Evolutionary conservation across 2,329 filamentous ascomycete species (phyloP).

Genomic region (Neonectria magnoliae): DNA sequence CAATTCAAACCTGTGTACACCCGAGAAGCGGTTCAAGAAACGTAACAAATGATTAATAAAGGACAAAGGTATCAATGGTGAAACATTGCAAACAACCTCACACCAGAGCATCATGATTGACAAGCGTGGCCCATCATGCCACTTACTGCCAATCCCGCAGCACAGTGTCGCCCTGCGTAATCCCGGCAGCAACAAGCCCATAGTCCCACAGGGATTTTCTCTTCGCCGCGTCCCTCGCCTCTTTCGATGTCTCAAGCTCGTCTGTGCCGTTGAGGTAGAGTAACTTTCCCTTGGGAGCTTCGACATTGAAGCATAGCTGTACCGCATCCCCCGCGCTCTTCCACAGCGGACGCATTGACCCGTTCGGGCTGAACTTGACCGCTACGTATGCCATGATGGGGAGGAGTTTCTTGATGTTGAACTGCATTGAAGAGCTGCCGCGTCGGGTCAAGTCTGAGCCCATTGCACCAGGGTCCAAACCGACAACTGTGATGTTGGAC

Average conservation of each 20-base stretch:
- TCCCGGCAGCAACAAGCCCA: conserved; percentile 37
- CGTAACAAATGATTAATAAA: neutral
- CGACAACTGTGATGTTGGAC: conserved; percentile 48
- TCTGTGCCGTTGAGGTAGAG: conserved; percentile 50
- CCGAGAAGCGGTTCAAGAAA: neutral
- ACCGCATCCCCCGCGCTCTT: conserved; percentile 49
- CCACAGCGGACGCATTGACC: conserved; percentile 40
- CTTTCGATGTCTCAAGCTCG: conserved; percentile 40
- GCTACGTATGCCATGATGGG: conserved; percentile 38
- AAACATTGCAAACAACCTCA: neutral
- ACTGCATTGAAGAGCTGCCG: conserved; percentile 37
- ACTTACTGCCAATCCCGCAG: conserved; percentile 44
- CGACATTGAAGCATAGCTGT: conserved; percentile 44
- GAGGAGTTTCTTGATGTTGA: conserved; percentile 40
- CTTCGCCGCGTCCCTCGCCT: conserved; percentile 45
- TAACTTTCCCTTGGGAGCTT: conserved; percentile 40
- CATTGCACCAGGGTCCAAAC: conserved; percentile 53
- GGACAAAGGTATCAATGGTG: neutral
- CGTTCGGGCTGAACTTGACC: conserved; percentile 44
- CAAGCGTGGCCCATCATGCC: conserved; percentile 6
- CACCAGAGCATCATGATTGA: neutral
- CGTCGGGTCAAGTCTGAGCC: conserved; percentile 44
- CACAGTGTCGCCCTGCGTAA: conserved; percentile 41
- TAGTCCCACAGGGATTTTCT: conserved; percentile 47
- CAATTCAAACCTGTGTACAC: neutral